Conservation (phyloP, 345 rosid genomes). For the Moringa oleifera region DNA sequence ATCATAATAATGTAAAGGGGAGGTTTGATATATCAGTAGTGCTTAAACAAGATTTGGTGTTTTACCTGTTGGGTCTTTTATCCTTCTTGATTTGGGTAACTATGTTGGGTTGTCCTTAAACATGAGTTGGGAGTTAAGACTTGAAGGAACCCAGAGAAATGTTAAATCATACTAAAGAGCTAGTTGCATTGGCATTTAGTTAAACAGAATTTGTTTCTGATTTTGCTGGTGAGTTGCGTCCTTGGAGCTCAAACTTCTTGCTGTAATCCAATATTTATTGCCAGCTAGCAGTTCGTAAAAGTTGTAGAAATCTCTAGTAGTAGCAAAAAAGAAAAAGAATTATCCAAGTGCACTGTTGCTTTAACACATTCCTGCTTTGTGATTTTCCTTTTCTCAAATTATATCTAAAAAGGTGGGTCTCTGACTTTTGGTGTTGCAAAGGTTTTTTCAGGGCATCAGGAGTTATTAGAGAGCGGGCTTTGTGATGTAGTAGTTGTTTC, state of each 20-base stretch:
- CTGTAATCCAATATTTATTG: no score
- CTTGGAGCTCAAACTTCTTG: no score
- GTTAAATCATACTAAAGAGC: no score
- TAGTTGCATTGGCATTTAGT: no score
- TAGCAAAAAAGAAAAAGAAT: no score
- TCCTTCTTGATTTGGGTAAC: not conserved
- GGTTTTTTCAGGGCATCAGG: conserved; percentile 78
- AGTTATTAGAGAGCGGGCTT: conserved; percentile 65
- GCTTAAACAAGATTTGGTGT: not conserved
- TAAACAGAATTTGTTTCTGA: no score
- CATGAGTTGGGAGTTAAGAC: no score
- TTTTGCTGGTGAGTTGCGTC: no score
- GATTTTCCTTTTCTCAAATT: not conserved
- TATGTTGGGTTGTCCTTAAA: no score
- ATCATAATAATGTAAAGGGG: not conserved
- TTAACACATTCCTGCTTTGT: not conserved
- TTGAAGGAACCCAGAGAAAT: no score
- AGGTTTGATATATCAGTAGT: not conserved
- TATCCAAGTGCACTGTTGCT: not conserved
- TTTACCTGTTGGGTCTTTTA: not conserved
- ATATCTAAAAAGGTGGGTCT: not conserved
- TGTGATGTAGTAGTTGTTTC: conserved; percentile 84
- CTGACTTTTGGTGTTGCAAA: conserved; percentile 15
- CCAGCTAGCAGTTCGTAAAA: no score
- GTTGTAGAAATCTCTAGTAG: no score